phyloP scores from a whole-genome alignment of 2,329 filamentous ascomycete genomes.

The Coniosporium tulheliwenetii region DNA sequence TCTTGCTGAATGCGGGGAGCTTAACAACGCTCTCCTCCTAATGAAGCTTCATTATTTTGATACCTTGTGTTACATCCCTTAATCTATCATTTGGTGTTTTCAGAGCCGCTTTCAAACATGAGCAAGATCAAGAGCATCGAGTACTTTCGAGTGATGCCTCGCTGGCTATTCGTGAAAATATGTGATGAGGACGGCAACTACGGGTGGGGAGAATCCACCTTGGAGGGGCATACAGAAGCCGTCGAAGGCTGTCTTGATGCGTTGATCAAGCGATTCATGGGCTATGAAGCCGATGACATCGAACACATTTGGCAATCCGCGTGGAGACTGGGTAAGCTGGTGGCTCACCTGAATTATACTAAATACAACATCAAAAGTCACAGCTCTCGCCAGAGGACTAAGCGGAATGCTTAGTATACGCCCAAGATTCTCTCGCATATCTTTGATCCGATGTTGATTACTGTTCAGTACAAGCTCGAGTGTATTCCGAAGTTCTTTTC shows the following conservation, averaged over 20 bases:
- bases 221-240: slow-evolving; percentile 57
- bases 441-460: too few species aligned
- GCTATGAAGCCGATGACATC: slow-evolving; percentile 59
- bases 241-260: slow-evolving; percentile 59
- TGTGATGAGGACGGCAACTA: slow-evolving; percentile 45
- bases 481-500: too few species aligned
- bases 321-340: slow-evolving; percentile 35
- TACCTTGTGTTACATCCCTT: too few species aligned
- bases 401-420: too few species aligned
- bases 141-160: slow-evolving; percentile 55
- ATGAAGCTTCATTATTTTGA: too few species aligned
- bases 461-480: too few species aligned
- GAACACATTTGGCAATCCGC: slow-evolving; percentile 67
- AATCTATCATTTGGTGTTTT: too few species aligned
- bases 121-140: slow-evolving; percentile 48
- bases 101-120: slow-evolving; percentile 23
- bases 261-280: slow-evolving; percentile 43
- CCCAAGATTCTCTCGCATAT: too few species aligned
- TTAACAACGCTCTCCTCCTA: too few species aligned
- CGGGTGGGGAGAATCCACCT: slow-evolving; percentile 59
- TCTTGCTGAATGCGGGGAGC: too few species aligned
- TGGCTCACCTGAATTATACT: background rate
- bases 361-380: background rate
- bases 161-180: slow-evolving; percentile 65
- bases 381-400: background rate